Conservation (phyloP, 768 basidiomycete species). For the Chalciporus piperatus region DNA sequence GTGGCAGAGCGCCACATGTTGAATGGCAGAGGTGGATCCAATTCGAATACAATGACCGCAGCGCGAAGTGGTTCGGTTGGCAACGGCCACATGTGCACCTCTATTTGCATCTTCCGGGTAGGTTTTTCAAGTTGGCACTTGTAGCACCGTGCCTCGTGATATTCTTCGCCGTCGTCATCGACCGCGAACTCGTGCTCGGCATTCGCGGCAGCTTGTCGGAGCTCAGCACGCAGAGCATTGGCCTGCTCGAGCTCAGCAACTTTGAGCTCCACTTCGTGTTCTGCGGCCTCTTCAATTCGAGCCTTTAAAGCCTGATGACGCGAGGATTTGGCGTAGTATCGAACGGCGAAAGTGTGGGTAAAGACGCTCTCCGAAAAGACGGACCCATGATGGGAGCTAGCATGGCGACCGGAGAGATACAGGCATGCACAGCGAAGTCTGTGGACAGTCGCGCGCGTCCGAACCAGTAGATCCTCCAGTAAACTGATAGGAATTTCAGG, state of each 20-base stretch:
- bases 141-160: too few relatives aligned
- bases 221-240: too few relatives aligned
- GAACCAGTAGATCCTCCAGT: slow-evolving; percentile 29
- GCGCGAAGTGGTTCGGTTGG: slow-evolving; percentile 25
- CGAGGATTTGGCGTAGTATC: slow-evolving; percentile 35
- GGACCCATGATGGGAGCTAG: slow-evolving; percentile 21
- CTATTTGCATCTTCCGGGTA: slow-evolving; percentile 27
- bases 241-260: too few relatives aligned
- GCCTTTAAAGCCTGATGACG: too few relatives aligned
- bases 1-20: slow-evolving; percentile 44
- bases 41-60: slow-evolving; percentile 40
- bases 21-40: slow-evolving; percentile 39
- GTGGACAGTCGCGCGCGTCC: slow-evolving; percentile 25
- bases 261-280: too few relatives aligned
- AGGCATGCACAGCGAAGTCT: slow-evolving; percentile 25
- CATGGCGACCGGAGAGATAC: slow-evolving; percentile 35
- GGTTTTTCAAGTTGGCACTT: slow-evolving; percentile 30
- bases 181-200: slow-evolving; percentile 7
- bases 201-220: slow-evolving; percentile 7
- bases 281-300: too few relatives aligned
- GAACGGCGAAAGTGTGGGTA: slow-evolving; percentile 29
- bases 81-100: slow-evolving; percentile 47
- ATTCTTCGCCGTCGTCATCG: not conserved
- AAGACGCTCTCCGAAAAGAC: slow-evolving; percentile 31
- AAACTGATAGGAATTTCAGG: slow-evolving; percentile 32